Base-by-base conservation (phyloP, 768 basidiomycete species). In the Mycena floridula region DNA sequence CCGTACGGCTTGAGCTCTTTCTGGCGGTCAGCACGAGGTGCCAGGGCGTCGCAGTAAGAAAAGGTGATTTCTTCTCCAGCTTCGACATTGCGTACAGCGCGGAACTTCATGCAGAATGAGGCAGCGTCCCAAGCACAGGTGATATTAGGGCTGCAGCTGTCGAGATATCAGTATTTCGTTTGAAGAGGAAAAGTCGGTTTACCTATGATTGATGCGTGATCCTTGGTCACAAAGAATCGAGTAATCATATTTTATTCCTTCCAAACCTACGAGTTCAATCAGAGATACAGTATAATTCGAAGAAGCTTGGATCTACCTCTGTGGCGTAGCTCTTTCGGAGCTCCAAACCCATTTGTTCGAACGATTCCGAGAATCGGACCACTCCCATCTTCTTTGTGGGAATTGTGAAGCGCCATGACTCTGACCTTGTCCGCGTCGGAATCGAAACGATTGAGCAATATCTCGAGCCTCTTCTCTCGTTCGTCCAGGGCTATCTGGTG, bases 11-110 rank as follows among this genome's bases (percentile, higher is more conserved):
- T 57, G 32, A 66, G 62, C 20, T 48, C 46, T 12, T 49, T 45
- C 22, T 59, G 52, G 2, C 65, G 59, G 21, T 51, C 50, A 2
- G 59, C 53, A 3, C 51, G 45, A 7, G 51, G 25, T 21, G 49
- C 47, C 5, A 55, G 43, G 7, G 56, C 30, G 9, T 39, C 25
- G 42, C 57, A 57, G 40, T 69, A 69, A 5, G 53, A 44, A 12
- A 59, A 48, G 16, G 57, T 57, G 18, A 66, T 55, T 44, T 68
- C 59, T 30, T 65, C 62, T 2, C 62, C 61, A 3, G 48, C 45
- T 16, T 54, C 57, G 47, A 69, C 62, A 35, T 58, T 44, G 0
- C 56, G 51, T 7, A 44, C 37, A 2, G 65, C 65, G 9, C 47
- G 42, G 25, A 65, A 50, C 25, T 55, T 54, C 23, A 62, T 52